Base-by-base conservation (phyloP, 768 basidiomycete species). In the Tylopilus vinaceipallidus region DNA sequence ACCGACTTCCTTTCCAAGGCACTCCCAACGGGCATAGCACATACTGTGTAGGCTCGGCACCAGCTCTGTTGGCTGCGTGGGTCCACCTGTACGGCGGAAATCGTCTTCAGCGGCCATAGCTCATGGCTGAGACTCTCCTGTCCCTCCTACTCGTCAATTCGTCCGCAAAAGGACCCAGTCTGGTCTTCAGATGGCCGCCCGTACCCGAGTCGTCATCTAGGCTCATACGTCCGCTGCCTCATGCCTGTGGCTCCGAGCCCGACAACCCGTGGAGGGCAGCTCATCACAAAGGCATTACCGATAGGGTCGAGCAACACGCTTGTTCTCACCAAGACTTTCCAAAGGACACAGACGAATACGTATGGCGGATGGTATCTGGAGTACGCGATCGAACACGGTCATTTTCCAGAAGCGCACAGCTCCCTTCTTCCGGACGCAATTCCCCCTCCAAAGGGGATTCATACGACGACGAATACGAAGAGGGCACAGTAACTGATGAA, bases 151-250 rank as follows among this genome's bases (percentile, higher is more conserved):
- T 97, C 30, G 88, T 92, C 36, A 90, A 90, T 5, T 84, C 86
- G 12, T 93, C 91, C 9, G 84, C 89, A 7, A 88, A 84, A 60
- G 90, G 88, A 23, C 81, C 84, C 10, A 86, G 75, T 56, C 71
- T 93, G 6, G 86, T 91, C 45, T 93, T 84, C 64, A 77, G 88
- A 54, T 95, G 91, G 87, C 94, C 94, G 0, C 85, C 90, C 13
- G 74, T 73, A 13, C 90, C 91, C 13, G 59, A 71, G 12, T 70
- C 81, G 1, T 76, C 82, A 6, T 75, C 83, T 4, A 78, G 94
- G 49, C 79, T 95, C 24, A 79, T 81, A 44, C 83, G 93, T 42
- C 81, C 91, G 3, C 73, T 75, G 24, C 86, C 86, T 13, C 72
- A 79, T 26, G 72, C 76, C 10, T 65, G 58, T 34, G 66, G 63